phyloP scores from a whole-genome alignment of 306 rosid genomes.

The Urtica urens region DNA sequence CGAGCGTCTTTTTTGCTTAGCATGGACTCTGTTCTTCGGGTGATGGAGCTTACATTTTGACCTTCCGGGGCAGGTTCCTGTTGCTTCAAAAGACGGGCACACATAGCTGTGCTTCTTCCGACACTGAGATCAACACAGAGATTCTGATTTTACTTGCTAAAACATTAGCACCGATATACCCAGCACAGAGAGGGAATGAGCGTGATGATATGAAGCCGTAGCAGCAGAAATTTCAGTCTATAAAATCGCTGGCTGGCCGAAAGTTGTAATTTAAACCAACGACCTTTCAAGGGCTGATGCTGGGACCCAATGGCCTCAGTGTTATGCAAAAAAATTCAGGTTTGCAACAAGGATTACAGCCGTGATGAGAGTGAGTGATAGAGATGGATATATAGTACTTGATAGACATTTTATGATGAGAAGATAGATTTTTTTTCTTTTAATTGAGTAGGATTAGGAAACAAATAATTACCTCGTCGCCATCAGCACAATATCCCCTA shows the following conservation, averaged over 20 bases:
- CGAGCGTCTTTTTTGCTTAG: slow-evolving; percentile 67
- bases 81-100: slow-evolving; percentile 71
- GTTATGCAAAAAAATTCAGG: no score
- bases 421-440: no score
- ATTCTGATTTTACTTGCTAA: slow-evolving; percentile 21
- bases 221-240: slow-evolving; percentile 6
- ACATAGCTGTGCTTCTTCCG: slow-evolving; percentile 92
- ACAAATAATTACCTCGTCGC: slow-evolving; percentile 63
- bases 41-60: slow-evolving; percentile 83
- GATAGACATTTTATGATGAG: no score
- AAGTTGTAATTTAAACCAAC: no score
- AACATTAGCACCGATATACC: slow-evolving; percentile 20
- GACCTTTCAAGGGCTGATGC: background rate
- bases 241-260: no score
- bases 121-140: slow-evolving; percentile 46
- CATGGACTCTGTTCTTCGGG: slow-evolving; percentile 47
- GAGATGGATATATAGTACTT: no score
- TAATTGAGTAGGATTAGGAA: background rate
- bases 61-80: slow-evolving; percentile 60
- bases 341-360: no score
- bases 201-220: background rate
- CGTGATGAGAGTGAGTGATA: no score
- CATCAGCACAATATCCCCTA: slow-evolving; percentile 82
- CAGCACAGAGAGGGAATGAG: background rate
- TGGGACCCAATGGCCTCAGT: background rate